Base-by-base conservation (phyloP, 495 filamentous ascomycete genomes). In the Acidiella bohemica region DNA sequence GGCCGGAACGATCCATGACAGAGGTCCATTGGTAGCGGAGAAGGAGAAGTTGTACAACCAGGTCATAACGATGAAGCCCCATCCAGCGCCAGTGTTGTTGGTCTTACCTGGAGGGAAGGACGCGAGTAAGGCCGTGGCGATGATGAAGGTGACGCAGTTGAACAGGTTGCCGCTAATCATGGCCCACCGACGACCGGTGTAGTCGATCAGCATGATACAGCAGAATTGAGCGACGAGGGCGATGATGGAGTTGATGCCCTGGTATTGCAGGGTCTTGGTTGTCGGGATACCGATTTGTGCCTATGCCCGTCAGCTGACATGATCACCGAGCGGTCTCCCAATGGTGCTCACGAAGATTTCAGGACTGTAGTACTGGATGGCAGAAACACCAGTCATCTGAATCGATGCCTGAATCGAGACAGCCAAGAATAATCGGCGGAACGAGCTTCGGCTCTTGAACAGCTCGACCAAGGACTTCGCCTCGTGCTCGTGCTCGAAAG, bases 341-440 rank as follows among this genome's bases (percentile, higher is more conserved):
- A n/a, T n/a, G n/a, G n/a, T n/a, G n/a, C n/a, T n/a, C n/a, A n/a
- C n/a, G n/a, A 51, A 61, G 46, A 82, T 81, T 0, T 51, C 64
- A n/a, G 76, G 72, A 10, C 68, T 74, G 53, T 78, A 82, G 53
- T 84, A 81, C 62, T 83, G 77, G 50, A 82, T 81, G 0, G 78
- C 78, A 3, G 69, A 73, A 3, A 80, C 77, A 44, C 78, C 78
- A 0, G 78, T 81, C 77, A 82, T 77, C 49, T 84, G 78, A n/a
- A 73, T 67, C 1, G 72, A 73, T 3, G 75, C 77, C 54, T 82
- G 79, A 12, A 84, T 55, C 0, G 78, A 61, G 50, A 70, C 73
- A 40, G 75, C 76, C 12, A 84, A 63, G 56, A 82, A 76, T 6
- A 84, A 58, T 10, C 79, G 70, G 13, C 79, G 72, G 63, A 81